A percentile compares a stretch with the other conserved stretches of the same genome.
Conservation (phyloP, 2,329 filamentous ascomycete species). For the Teratosphaeria gauchensis region DNA sequence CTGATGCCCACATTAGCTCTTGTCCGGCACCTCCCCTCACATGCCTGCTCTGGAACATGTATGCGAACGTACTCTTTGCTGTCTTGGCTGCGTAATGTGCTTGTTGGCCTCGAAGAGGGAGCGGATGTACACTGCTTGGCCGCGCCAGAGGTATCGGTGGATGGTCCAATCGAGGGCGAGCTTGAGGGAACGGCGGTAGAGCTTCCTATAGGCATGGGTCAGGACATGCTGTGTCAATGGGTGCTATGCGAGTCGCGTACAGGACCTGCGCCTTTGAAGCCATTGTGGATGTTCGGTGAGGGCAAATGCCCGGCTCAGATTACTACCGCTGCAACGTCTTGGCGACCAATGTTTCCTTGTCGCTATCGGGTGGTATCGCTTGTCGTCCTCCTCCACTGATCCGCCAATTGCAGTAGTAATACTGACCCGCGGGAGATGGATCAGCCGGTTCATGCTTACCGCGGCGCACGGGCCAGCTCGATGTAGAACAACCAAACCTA, state of each 20-base stretch:
- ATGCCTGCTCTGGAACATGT: not conserved
- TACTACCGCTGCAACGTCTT: not conserved
- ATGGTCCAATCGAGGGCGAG: slow-evolving; percentile 92
- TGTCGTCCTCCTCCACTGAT: not conserved
- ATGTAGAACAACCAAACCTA: not conserved
- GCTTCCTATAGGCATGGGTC: slow-evolving; percentile 40
- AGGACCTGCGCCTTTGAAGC: slow-evolving; percentile 28
- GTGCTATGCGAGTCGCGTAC: slow-evolving; percentile 12
- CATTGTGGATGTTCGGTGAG: slow-evolving; percentile 23
- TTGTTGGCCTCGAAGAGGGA: slow-evolving; percentile 92
- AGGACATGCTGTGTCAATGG: slow-evolving; percentile 1
- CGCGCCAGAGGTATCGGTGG: slow-evolving; percentile 85
- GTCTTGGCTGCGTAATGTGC: slow-evolving; percentile 70
- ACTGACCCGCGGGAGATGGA: not conserved
- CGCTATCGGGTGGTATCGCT: not conserved
- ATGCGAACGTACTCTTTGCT: slow-evolving; percentile 59
- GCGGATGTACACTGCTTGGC: slow-evolving; percentile 91
- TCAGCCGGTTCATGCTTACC: not conserved
- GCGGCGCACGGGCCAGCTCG: not conserved
- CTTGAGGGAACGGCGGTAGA: slow-evolving; percentile 90
- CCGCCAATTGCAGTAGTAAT: not conserved
- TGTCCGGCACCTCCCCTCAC: not conserved
- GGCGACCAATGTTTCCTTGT: not conserved
- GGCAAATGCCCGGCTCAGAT: slow-evolving; percentile 5
- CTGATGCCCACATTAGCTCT: slow-evolving; percentile 39